Base-by-base conservation (phyloP, 2,329 filamentous ascomycete species). In the Aotearoamyces nothofagi region DNA sequence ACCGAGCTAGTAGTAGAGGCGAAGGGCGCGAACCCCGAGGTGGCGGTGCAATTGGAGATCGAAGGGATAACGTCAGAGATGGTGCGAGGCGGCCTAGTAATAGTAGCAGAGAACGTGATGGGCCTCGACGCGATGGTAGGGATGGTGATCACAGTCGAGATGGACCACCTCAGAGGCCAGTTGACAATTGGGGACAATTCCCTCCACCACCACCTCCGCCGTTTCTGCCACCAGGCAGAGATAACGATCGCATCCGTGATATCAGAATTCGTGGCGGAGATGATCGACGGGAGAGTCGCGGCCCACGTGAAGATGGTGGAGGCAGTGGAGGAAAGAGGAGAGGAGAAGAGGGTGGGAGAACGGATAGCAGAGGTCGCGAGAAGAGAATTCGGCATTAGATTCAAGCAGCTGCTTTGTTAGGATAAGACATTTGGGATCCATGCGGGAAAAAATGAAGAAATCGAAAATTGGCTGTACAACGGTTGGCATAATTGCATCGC, bases 301-400 rank as follows among this genome's bases (percentile, higher is more conserved):
- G 36, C 15, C 38, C 33, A 14, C 41, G 43, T 33, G 41, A 39
- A 9, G 38, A 34, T 22, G 33, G 38, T 6, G 39, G 39, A 15
- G 39, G 46, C 26, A 48, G 50, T 38, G 33, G 48, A 36, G 24
- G 39, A 19, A 39, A 47, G 26, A 49, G 51, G 38, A 34, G 49
- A 37, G 39, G 42, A 14, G 37, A 38, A 14, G 45, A 51, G 15
- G 46, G 9, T 16, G 29, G 29, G n/a, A 20, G 31, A 5, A 27
- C 23, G 5, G 17, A 26, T 14, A 26, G 30, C 12, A 26, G 30
- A 40, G 2, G 48, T 48, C 2, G 52, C 40, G 12, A 53, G 42
- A 2, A 53, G 37, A 2, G 47, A 41, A 15, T 52, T 52, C 9
- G 39, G 48, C 17, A 51, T 45, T 4, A 45, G 40, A 6, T 48